Conservation (phyloP, 2,329 filamentous ascomycete species). For the Neonectria sp. region DNA sequence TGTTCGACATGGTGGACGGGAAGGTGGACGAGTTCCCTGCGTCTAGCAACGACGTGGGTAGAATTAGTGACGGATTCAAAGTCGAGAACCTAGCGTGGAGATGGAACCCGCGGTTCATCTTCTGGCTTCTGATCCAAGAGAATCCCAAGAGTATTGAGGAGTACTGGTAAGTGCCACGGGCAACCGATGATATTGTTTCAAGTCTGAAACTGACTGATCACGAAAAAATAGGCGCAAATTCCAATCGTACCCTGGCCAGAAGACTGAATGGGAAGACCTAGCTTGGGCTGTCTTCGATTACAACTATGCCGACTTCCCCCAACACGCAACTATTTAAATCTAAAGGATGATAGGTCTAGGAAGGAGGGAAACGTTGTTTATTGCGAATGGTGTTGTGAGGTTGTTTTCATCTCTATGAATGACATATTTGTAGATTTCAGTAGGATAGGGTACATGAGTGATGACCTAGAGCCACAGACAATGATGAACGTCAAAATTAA, state of each 20-base stretch:
- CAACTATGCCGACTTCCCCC: constrained; percentile 10
- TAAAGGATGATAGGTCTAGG: neutral
- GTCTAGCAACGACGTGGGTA: neutral
- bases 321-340: neutral
- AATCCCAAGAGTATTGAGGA: constrained; percentile 1
- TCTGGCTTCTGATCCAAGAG: constrained; percentile 1
- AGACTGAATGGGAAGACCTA: neutral
- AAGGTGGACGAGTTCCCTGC: neutral
- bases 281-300: constrained; percentile 3
- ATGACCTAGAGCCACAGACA: neutral
- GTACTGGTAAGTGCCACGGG: neutral
- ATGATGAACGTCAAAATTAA: no score
- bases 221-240: neutral
- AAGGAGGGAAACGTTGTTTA: neutral
- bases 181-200: neutral
- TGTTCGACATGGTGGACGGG: neutral
- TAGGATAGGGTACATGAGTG: neutral
- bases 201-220: neutral
- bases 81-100: neutral
- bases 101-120: neutral
- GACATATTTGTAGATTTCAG: neutral
- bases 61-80: neutral
- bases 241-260: neutral
- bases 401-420: neutral
- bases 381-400: neutral